A percentile compares a stretch with the other conserved stretches of the same genome.
These are phyloP conservation scores for Sugiyamaella sp. DNA, from an alignment of 1,139 yeast species.

Conservation along the genomic window DNA sequence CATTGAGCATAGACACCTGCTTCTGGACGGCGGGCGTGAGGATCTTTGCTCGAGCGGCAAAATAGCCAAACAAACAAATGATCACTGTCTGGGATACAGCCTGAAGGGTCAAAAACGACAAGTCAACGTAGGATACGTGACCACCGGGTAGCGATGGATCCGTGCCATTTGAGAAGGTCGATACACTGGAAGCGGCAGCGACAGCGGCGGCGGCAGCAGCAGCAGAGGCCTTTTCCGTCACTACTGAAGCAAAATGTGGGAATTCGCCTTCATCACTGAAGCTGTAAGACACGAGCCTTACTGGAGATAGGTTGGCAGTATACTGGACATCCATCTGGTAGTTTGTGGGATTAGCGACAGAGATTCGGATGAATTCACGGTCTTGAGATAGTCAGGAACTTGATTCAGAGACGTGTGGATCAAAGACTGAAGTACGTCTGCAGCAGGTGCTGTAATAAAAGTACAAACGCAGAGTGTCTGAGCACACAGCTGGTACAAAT, in stretches of 20 bases:
- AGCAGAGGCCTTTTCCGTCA: slow-evolving; percentile 2
- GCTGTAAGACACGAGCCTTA: slow-evolving; percentile 14
- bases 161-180: background rate
- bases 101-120: slow-evolving; percentile 69
- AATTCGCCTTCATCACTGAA: slow-evolving; percentile 17
- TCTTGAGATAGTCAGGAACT: too few relatives aligned
- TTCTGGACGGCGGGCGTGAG: slow-evolving; percentile 66
- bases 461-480: too few relatives aligned
- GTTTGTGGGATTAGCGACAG: background rate
- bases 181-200: background rate
- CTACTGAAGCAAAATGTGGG: slow-evolving; percentile 14
- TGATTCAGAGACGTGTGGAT: too few relatives aligned
- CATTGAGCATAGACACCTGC: slow-evolving; percentile 66
- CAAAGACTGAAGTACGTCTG: too few relatives aligned
- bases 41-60: slow-evolving; percentile 65
- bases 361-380: background rate
- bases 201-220: background rate
- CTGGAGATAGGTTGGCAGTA: slow-evolving; percentile 3
- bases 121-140: slow-evolving; percentile 54
- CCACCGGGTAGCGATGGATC: slow-evolving; percentile 13
- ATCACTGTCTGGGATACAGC: slow-evolving; percentile 79
- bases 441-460: too few relatives aligned
- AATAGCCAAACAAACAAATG: slow-evolving; percentile 69
- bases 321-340: slow-evolving; percentile 10
- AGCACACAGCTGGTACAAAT: too few relatives aligned